Evolutionary conservation across 176 grass and related monocot genomes (phyloP), one percentile per base, ranked within the genome.

Genomic region (Eremochloa ophiuroides): DNA sequence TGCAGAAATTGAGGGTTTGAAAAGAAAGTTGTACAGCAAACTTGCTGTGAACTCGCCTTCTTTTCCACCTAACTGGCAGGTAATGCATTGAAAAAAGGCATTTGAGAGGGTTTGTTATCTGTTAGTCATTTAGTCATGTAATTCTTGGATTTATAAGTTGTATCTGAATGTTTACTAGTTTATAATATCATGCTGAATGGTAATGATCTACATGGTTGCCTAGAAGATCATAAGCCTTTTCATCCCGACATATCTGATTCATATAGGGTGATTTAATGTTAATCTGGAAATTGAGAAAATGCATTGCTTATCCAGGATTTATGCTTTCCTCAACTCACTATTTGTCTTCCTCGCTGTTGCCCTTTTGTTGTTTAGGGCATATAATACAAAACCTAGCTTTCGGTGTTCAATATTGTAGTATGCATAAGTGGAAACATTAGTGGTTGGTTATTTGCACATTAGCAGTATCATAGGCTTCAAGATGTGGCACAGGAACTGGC

Each of bases 21-120:
- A 93, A 80, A 84, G 96, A 73, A 99, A 99, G 84, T 74, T 99
- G 46, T 93, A 86, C 78, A 95, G 91, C 80, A 99, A 99, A 82
- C 89, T 99, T 87, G 96, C 93, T 65, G 88, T 90, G 39, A 95
- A 93, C 79, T 93, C 90, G 17, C 85, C 96, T 88, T 89, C 93
- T 0, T 95, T 95, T 83, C 93, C 90, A 75, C 93, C 91, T 55
- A 99, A 99, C 80, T 99, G 93, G 93, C 96, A 95, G 96, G 96
- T 99, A 91, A 70, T 66, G 22, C 23, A 15, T 85, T 62, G 1
- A 2, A 64, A 22, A 44, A 58, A 58, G 55, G 4, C 10, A 58
- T 23, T 4, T 26, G n/a, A 25, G 55, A 58, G 25, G 75, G 26
- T 34, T 31, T 71, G 39, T 61, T 71, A 30, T 26, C 7, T 55